Evolutionary conservation across 1,284 basidiomycete species (phyloP), one percentile per base, ranked within the genome.

Genomic region (Sutorius eximius): DNA sequence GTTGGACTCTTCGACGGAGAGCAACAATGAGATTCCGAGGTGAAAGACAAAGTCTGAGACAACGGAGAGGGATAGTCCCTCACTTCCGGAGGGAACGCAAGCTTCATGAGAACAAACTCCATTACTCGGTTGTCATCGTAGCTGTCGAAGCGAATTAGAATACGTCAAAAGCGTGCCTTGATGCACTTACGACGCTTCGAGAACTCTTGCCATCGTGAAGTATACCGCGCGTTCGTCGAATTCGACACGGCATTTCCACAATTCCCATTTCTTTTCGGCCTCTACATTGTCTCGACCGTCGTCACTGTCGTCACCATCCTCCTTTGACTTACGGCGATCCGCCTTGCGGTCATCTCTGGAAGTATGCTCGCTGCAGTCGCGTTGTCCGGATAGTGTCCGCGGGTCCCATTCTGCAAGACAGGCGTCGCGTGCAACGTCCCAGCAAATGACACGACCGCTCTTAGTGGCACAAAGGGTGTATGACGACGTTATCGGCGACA

Each of bases 241-340:
- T 63, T 88, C 86, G 11, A 89, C 86, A 12, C 86, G 72, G 59
- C 86, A 88, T 62, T 89, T 89, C 87, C 86, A 88, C 9, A 89
- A 65, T 61, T 87, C 84, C 86, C 86, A 88, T 20, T 81, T 75
- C 54, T 69, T 71, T 8, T 71, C 68, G 3, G 52, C 32, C 2
- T 67, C 56, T 20, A 10, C n/a, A 4, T 49, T 52, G 15, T 45
- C 42, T 41, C n/a, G 47, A 5, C 18, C 16, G 5, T 59, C 56
- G 6, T 49, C 57, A 3, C 54, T 45, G 7, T 57, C 53, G 4
- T 61, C 55, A 4, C 33, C 55, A 5, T 57, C 58, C 9, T 55
- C 53, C 44, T 41, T 66, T 13, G 38, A 30, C 30, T 44, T 55
- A 33, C 15, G 57, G 46, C 43, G 53, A 53, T 63, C 56, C 6